Evolutionary conservation across 805 yeast species (phyloP), one percentile per base, ranked within the genome.

Genomic region (Suhomyces faveliae): DNA sequence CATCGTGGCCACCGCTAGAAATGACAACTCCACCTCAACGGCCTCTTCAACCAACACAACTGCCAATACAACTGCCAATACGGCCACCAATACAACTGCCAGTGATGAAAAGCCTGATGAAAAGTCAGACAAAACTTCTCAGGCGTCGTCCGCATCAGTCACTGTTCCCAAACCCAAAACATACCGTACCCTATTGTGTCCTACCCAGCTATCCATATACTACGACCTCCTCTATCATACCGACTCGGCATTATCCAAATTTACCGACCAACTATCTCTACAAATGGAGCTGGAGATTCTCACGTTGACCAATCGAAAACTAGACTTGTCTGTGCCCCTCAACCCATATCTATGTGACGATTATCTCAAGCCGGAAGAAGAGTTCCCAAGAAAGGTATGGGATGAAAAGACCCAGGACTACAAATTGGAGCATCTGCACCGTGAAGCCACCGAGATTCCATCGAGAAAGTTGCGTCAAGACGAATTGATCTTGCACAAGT

Each of bases 251-350:
- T 82, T 89, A 33, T 79, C 86, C 5, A 71, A 87, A 48, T 87
- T 89, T 63, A 84, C 89, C 29, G 98, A 92, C 65, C 77, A 79
- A 20, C 74, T 89, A 45, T 85, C 95, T 2, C 73, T 89, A 23
- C 84, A 83, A 46, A 81, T 92, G 79, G 98, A 94, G 67, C 76
- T 92, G n/a, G 97, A 91, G 65, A 81, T 91, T 21, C 70, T 92
- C 44, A 79, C 88, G 0, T 70, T 89, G 42, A 87, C 96, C 2
- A 79, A 86, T 51, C 77, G 98, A 51, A 86, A 89, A 51, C 64
- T 92, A 24, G 85, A 89, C 56, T 68, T 92, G 47, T 76, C 84
- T 11, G 89, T 87, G 1, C 87, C 91, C 0, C 63, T 84, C 51
- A 85, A 87, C 58, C 92, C 91, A 4, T 85, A 80, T 60, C 52